These are phyloP conservation scores for Daucus carota DNA, from an alignment of 129 eudicot genomes.

Conservation along the genomic window DNA sequence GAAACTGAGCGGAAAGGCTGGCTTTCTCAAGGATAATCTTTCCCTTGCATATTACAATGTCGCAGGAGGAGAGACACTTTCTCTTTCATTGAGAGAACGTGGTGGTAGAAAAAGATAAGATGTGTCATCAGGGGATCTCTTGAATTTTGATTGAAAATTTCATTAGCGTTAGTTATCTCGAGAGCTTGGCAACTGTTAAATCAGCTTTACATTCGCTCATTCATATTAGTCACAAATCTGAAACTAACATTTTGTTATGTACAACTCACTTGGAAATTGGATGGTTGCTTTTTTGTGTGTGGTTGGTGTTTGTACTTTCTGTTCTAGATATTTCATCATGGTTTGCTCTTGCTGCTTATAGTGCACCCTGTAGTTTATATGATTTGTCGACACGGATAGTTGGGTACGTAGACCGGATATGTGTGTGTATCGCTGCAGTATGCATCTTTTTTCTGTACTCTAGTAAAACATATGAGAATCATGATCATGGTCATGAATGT, in stretches of 20 bases:
- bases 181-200: background rate
- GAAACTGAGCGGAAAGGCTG: constrained; percentile 57
- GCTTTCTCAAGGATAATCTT: constrained; percentile 52
- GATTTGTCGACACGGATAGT: background rate
- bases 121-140: background rate
- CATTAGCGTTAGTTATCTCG: constrained; percentile 1
- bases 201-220: background rate
- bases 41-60: constrained; percentile 53
- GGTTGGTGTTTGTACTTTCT: background rate
- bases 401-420: too few relatives aligned
- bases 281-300: background rate
- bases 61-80: constrained; percentile 35
- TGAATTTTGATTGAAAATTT: constrained; percentile 15
- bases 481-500: background rate
- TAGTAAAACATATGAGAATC: too few relatives aligned
- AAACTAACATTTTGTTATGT: background rate
- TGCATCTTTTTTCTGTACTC: too few relatives aligned
- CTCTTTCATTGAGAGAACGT: constrained; percentile 51
- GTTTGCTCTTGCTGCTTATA: background rate
- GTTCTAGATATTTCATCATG: background rate
- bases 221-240: background rate
- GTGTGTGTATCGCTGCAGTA: too few relatives aligned
- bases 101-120: constrained; percentile 51
- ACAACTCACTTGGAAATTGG: background rate
- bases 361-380: background rate